Percentiles rank a stretch among this genome's conserved stretches.
Evolutionary conservation across 306 rosid genomes (phyloP).

Genomic region (Amphicarpaea edgeworthii): DNA sequence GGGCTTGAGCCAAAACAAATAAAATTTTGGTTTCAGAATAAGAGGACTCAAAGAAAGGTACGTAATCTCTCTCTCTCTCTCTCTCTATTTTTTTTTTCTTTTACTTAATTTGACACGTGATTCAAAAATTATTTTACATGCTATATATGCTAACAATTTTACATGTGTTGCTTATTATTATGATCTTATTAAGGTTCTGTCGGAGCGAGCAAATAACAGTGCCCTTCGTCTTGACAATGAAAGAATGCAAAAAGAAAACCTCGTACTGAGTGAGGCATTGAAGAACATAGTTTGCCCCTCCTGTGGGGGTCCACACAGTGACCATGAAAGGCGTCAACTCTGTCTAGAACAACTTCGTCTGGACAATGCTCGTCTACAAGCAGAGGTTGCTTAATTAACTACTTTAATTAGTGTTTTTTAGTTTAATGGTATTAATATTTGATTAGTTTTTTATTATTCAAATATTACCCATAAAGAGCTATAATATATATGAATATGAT

Average conservation of each 20-base stretch:
- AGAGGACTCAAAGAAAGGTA: constrained; percentile 70
- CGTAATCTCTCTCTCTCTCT: too few relatives aligned
- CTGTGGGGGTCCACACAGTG: constrained; percentile 68
- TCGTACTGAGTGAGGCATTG: constrained; percentile 53
- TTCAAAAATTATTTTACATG: background rate
- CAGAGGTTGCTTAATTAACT: constrained; percentile 61
- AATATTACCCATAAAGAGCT: background rate
- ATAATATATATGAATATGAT: background rate
- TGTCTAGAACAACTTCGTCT: constrained; percentile 45
- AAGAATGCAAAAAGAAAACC: constrained; percentile 60
- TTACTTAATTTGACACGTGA: too few relatives aligned
- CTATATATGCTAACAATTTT: constrained; percentile 9
- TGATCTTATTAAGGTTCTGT: constrained; percentile 51
- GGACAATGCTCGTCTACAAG: constrained; percentile 59
- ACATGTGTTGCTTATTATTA: background rate
- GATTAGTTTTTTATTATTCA: background rate
- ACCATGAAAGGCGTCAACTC: constrained; percentile 46
- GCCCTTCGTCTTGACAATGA: constrained; percentile 62
- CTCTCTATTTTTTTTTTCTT: too few relatives aligned
- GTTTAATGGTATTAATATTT: too few relatives aligned
- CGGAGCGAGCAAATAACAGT: constrained; percentile 51
- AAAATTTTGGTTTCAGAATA: constrained; percentile 85
- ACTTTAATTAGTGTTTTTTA: background rate
- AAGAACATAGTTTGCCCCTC: constrained; percentile 56
- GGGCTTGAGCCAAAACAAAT: constrained; percentile 70